Evolutionary conservation across 352 stramenopile genomes (phyloP).

Genomic region (Thraustochytrium sp.): DNA sequence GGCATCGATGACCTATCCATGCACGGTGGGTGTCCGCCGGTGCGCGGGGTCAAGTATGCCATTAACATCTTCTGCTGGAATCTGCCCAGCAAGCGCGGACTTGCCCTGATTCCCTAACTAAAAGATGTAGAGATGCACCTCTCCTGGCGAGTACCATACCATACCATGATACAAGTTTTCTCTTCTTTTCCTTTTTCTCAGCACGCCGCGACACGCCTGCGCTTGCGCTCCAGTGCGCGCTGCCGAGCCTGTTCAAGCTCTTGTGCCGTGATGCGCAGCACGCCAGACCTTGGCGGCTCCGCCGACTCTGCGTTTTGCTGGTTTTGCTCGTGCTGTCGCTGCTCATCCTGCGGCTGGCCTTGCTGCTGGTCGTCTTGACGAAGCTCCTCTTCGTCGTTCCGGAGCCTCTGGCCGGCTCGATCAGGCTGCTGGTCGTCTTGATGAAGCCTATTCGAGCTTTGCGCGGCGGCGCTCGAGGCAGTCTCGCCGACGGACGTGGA

Average conservation of each 20-base stretch:
- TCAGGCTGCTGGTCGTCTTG: no score
- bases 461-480: no score
- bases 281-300: no score
- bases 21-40: conserved; percentile 36
- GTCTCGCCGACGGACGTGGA: no score
- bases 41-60: conserved; percentile 35
- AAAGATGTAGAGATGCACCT: background rate
- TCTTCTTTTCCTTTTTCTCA: background rate
- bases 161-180: background rate
- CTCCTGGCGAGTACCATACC: background rate
- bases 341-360: no score
- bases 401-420: no score
- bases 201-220: background rate
- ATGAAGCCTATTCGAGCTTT: no score
- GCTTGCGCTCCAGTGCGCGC: background rate
- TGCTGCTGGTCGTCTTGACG: no score
- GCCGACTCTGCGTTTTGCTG: no score
- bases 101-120: background rate
- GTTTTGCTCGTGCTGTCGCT: no score
- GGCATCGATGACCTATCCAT: conserved; percentile 10
- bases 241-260: background rate
- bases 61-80: conserved; percentile 45
- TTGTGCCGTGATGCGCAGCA: background rate
- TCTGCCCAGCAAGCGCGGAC: background rate
- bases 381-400: no score